Conservation (phyloP, 257 asterid genomes). For the Solanum chaucha region DNA sequence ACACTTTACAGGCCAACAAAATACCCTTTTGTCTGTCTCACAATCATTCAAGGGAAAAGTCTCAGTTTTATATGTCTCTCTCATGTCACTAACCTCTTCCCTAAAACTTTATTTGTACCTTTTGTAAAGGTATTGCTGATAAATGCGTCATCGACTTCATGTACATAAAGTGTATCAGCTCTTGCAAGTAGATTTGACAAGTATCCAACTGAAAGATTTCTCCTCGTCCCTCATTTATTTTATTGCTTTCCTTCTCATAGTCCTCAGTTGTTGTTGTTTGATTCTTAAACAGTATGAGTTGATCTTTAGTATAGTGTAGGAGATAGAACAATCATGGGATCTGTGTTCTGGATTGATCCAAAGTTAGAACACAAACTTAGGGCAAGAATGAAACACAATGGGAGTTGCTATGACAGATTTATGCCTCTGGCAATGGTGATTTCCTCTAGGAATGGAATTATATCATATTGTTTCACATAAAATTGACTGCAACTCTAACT, state of each 20-base stretch:
- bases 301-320: conserved; percentile 73
- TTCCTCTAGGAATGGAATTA: background rate
- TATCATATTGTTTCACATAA: background rate
- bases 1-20: background rate
- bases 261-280: background rate
- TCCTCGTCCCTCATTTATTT: too few species aligned
- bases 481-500: background rate
- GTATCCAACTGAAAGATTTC: too few species aligned
- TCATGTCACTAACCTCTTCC: background rate
- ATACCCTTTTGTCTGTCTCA: background rate
- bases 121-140: too few species aligned
- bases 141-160: too few species aligned
- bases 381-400: conserved; percentile 78
- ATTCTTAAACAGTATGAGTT: conserved; percentile 30
- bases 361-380: conserved; percentile 80
- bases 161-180: too few species aligned
- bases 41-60: background rate
- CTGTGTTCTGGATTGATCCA: conserved; percentile 92
- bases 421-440: background rate
- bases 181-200: too few species aligned
- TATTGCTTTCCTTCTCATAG: too few species aligned
- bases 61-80: background rate
- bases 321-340: conserved; percentile 98
- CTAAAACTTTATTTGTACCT: too few species aligned
- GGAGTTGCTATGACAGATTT: conserved; percentile 19